Evolutionary conservation across 192 early-diverging fungal species (phyloP), one percentile per base, ranked within the genome.

Genomic region (Tieghemiomyces parasiticus): DNA sequence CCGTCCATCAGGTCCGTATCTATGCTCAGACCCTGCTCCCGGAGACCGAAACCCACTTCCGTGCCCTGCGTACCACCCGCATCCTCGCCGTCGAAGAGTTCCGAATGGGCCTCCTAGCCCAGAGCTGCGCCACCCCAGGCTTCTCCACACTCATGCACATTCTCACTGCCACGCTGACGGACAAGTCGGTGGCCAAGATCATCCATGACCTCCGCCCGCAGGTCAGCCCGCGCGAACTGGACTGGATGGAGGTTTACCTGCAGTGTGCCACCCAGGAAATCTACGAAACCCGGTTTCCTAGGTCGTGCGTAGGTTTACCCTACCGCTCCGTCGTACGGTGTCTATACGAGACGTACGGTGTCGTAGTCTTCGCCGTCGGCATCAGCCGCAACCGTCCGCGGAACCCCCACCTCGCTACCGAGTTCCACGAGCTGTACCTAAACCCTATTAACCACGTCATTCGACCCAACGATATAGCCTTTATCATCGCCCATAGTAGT

Each of bases 81-180:
- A 59, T 70, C 10, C 54, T 72, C 28, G 68, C 67, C 8, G 68
- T 75, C 1, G 74, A 75, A 13, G 74, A 75, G 48, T 67, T 72
- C 61, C 68, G 74, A 4, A 67, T 75, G 64, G 74, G 74, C 8
- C 64, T 75, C 6, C 67, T 75, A 68, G 74, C 74, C 14, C 74
- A 72, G 46, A 75, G 69, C 66, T 72, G 70, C 20, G 74, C 68
- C 0, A 70, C 68, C 9, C 65, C 70, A 0, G 74, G 74, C 10
- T 75, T 72, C 29, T 67, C 74, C 20, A 66, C 74, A 0, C 55
- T 75, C 47, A 61, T 66, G 22, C 71, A 67, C 38, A 65, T 75
- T 61, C 60, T 75, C 31, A 70, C 74, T 8, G 72, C 66, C 2
- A 65, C 70, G 4, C 62, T 75, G 4, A 68, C 66, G 1, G 58